phyloP scores from a whole-genome alignment of 805 yeast species.

The Hanseniaspora occidentalis region DNA sequence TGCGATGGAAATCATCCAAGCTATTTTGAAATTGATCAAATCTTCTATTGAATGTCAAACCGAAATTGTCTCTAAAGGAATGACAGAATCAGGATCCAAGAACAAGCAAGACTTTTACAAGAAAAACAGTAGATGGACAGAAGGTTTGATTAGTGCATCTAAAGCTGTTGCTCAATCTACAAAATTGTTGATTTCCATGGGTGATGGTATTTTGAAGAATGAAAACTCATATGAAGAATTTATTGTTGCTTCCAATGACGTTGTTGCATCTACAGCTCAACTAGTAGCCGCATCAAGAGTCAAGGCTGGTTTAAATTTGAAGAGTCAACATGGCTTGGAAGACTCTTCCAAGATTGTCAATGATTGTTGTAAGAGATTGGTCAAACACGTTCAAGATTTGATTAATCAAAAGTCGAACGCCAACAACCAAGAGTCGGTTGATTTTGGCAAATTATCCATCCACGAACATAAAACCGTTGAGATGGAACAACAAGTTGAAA shows the following conservation, averaged over 20 bases:
- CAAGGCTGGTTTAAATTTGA: constrained; percentile 64
- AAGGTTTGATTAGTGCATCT: constrained; percentile 83
- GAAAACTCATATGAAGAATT: constrained; percentile 66
- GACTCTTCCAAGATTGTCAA: constrained; percentile 55
- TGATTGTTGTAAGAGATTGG: constrained; percentile 63
- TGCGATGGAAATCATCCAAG: constrained; percentile 69
- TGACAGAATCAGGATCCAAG: not conserved
- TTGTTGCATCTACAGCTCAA: constrained; percentile 86
- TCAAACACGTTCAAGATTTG: constrained; percentile 53
- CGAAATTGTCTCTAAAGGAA: constrained; percentile 55
- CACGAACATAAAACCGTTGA: constrained; percentile 78
- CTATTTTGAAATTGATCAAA: constrained; percentile 56
- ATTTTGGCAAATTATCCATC: constrained; percentile 54
- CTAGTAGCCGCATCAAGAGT: constrained; percentile 85
- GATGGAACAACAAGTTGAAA: constrained; percentile 90
- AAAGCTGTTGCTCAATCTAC: constrained; percentile 79
- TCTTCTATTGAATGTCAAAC: constrained; percentile 73
- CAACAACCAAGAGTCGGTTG: constrained; percentile 31
- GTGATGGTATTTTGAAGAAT: constrained; percentile 64
- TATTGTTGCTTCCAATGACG: constrained; percentile 84
- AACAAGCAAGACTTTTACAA: constrained; percentile 61
- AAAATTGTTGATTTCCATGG: constrained; percentile 67
- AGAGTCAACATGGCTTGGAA: constrained; percentile 66
- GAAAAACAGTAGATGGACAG: constrained; percentile 86
- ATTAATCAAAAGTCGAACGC: constrained; percentile 28